Base-by-base conservation (phyloP, 352 stramenopile species). In the Blastocystis sp. region DNA sequence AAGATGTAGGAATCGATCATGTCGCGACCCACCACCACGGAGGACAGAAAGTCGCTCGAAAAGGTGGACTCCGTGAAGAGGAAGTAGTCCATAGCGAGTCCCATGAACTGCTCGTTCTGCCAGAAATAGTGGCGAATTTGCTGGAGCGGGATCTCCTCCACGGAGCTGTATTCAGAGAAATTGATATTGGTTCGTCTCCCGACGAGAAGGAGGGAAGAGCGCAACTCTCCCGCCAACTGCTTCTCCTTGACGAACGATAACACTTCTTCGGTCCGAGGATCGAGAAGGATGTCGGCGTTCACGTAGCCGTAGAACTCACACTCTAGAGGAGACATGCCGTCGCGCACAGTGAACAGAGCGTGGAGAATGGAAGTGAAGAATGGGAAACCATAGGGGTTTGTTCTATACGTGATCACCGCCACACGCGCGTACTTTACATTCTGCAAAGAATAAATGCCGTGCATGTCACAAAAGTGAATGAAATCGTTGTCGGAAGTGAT, bases 271-370 rank as follows among this genome's bases (percentile, higher is more conserved):
- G 16, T 55, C 16, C 45, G 45, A 16, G 6, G 55, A 45, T 89
- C 79, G 3, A 89, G 67, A 65, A 89, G 67, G 37, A 89, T 89
- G 31, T 89, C 79, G 0, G 79, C 79, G 79, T 89, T 89, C 35
- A 89, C 79, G 39, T 89, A 89, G 19, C 79, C 79, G 66, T 89
- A 89, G 29, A 78, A 89, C 61, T 59, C 29, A 1, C 39, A 89
- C 19, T 89, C 62, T 16, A 55, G 6, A 19, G 45, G 6, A 55
- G 45, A 55, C 6, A 55, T 19, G 6, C 45, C 45, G 16, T 55
- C 45, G 45, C 45, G 45, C 6, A 55, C 6, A 6, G 45, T 55
- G 45, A 55, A 55, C 45, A 55, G 45, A 6, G 45, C 16, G 45
- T 55, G 9, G 45, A 55, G 45, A 55, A 55, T 55, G 45, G 45